phyloP scores from a whole-genome alignment of 2,329 filamentous ascomycete genomes.

The Claviceps cyperi region DNA sequence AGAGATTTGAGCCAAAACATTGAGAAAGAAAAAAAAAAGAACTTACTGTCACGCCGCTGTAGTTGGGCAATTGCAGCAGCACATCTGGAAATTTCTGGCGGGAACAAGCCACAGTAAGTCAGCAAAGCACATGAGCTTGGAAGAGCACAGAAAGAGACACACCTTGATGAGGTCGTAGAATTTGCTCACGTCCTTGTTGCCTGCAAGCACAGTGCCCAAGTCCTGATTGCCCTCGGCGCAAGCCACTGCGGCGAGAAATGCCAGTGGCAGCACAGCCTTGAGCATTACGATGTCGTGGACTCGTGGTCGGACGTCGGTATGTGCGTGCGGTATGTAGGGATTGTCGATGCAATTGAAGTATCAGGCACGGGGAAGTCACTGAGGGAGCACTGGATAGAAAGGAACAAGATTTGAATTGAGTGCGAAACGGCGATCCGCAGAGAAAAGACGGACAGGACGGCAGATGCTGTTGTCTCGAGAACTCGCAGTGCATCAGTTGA shows the following conservation, averaged over 20 bases:
- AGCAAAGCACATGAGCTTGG: background rate
- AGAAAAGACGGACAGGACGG: too few relatives aligned
- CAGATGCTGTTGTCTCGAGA: too few relatives aligned
- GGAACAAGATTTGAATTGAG: too few relatives aligned
- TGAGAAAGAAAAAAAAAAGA: background rate
- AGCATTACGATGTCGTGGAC: conserved; percentile 3
- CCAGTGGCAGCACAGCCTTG: conserved; percentile 9
- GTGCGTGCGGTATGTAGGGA: too few relatives aligned
- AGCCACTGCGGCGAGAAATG: conserved; percentile 9
- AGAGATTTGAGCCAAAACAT: background rate
- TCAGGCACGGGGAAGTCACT: too few relatives aligned
- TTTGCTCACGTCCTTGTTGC: conserved; percentile 26
- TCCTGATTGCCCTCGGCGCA: conserved; percentile 15
- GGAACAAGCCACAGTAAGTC: background rate
- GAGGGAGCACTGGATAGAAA: too few relatives aligned
- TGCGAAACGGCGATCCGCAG: too few relatives aligned
- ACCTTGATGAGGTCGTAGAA: conserved; percentile 31
- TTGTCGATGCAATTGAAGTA: too few relatives aligned
- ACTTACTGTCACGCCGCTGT: conserved; percentile 29
- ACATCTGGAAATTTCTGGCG: conserved; percentile 31
- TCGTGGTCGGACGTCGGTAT: too few relatives aligned
- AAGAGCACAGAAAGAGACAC: conserved; percentile 1
- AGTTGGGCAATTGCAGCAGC: conserved; percentile 27
- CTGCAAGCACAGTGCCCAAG: conserved; percentile 24
- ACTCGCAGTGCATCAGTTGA: too few relatives aligned